These are phyloP conservation scores for Monascus ruber DNA, from an alignment of 2,329 filamentous ascomycete genomes.

Conservation along the genomic window DNA sequence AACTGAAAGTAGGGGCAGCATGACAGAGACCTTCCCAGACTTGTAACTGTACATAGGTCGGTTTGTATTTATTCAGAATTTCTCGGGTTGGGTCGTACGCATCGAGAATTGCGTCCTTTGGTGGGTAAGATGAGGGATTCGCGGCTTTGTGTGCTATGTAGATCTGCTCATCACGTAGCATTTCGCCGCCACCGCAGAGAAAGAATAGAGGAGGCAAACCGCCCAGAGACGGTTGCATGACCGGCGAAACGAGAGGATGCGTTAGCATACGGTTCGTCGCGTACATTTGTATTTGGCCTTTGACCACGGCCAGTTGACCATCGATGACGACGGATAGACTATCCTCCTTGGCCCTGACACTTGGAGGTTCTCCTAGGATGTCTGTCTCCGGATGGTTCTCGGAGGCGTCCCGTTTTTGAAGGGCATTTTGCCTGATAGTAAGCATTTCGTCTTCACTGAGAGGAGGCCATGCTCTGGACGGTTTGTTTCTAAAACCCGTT, in stretches of 20 bases:
- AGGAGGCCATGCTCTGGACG: conserved; percentile 84
- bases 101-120: conserved; percentile 51
- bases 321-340: conserved; percentile 58
- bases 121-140: conserved; percentile 65
- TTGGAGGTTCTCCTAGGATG: conserved; percentile 8
- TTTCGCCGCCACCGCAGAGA: conserved; percentile 76
- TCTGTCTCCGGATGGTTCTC: conserved; percentile 9
- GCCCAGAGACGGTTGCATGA: conserved; percentile 77
- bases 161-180: conserved; percentile 87
- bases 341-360: conserved; percentile 8
- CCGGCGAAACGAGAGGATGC: conserved; percentile 82
- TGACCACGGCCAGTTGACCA: conserved; percentile 59
- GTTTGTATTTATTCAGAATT: conserved; percentile 54
- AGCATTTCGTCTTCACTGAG: conserved; percentile 65
- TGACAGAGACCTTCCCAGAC: conserved; percentile 95
- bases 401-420: conserved; percentile 28
- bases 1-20: conserved; percentile 83
- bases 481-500: conserved; percentile 80
- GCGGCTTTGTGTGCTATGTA: conserved; percentile 92
- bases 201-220: conserved; percentile 81
- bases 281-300: conserved; percentile 86
- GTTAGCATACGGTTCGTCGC: conserved; percentile 73
- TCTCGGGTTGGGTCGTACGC: conserved; percentile 46
- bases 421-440: conserved; percentile 35
- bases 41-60: conserved; percentile 86